A percentile compares a stretch with the other conserved stretches of the same genome.
phyloP scores from a whole-genome alignment of 352 stramenopile genomes.

The Phytopythium sindhum region DNA sequence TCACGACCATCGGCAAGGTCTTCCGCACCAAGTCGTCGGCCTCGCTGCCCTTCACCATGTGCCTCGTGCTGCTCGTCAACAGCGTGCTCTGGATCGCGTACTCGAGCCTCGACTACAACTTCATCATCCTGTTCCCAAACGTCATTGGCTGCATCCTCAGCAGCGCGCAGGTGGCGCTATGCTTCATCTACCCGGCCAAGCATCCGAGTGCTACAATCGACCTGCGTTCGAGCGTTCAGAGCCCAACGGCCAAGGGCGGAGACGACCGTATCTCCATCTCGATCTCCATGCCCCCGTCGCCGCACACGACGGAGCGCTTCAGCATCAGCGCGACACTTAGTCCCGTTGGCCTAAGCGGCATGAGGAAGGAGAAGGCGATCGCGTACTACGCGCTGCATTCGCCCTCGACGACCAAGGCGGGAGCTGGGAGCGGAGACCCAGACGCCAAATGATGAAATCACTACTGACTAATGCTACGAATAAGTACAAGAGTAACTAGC shows the following conservation, averaged over 20 bases:
- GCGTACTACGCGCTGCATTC: constrained; percentile 15
- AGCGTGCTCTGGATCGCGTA: constrained; percentile 46
- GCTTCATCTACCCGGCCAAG: constrained; percentile 28
- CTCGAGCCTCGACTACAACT: constrained; percentile 21
- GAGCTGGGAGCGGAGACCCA: neutral
- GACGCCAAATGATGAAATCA: constrained; percentile 1
- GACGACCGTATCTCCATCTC: constrained; percentile 15
- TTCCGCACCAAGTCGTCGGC: constrained; percentile 35
- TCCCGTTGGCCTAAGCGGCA: neutral
- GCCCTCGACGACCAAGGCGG: constrained; percentile 1
- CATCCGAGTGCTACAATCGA: constrained; percentile 14
- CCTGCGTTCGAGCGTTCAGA: constrained; percentile 9
- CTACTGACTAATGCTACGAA: neutral
- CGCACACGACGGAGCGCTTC: constrained; percentile 6
- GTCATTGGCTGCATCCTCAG: constrained; percentile 25
- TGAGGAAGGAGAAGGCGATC: neutral
- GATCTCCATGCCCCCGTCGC: constrained; percentile 16
- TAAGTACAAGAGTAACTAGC: neutral
- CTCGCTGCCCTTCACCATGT: constrained; percentile 48
- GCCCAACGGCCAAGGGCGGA: constrained; percentile 9
- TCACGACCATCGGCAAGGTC: constrained; percentile 32
- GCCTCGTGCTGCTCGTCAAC: constrained; percentile 34
- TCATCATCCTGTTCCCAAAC: constrained; percentile 48
- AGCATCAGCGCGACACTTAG: constrained; percentile 12
- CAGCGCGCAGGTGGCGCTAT: constrained; percentile 24